Evolutionary conservation across 257 asterid species (phyloP).

Genomic region (Lavandula angustifolia): DNA sequence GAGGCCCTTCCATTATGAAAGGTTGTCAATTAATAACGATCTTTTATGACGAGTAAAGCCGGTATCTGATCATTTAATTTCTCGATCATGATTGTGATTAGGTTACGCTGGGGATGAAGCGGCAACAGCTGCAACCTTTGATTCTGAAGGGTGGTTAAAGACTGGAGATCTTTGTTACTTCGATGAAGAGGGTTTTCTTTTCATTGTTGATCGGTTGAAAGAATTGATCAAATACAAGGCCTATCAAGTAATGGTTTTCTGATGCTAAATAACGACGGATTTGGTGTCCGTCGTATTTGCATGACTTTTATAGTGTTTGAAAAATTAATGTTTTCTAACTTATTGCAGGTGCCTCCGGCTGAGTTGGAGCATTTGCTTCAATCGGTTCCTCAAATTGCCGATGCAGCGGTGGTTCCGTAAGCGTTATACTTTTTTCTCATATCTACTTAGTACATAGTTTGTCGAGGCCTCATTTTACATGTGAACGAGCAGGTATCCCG

Average conservation of each 20-base stretch:
- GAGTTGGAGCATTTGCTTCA: slow-evolving; percentile 89
- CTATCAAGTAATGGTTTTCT: slow-evolving; percentile 61
- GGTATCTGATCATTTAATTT: too few relatives aligned
- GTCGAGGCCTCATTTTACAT: too few relatives aligned
- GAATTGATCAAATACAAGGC: slow-evolving; percentile 93
- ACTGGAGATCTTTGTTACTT: slow-evolving; percentile 96
- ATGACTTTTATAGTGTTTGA: too few relatives aligned
- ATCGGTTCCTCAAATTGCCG: slow-evolving; percentile 74
- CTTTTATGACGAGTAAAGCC: too few relatives aligned
- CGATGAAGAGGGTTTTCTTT: slow-evolving; percentile 80
- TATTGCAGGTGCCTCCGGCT: slow-evolving; percentile 90
- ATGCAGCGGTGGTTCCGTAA: slow-evolving; percentile 74
- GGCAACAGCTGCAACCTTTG: slow-evolving; percentile 80
- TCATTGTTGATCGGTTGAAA: slow-evolving; percentile 81
- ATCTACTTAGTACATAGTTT: background rate
- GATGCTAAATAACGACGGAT: too few relatives aligned
- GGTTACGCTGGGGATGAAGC: slow-evolving; percentile 82
- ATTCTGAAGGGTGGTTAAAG: slow-evolving; percentile 90
- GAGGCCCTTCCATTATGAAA: slow-evolving; percentile 86
- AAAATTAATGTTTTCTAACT: too few relatives aligned
- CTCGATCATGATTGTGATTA: slow-evolving; percentile 5
- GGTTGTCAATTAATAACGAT: slow-evolving; percentile 40
- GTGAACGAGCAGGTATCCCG: slow-evolving; percentile 62
- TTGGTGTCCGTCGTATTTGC: too few relatives aligned
- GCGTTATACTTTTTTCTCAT: background rate